A percentile compares a stretch with the other conserved stretches of the same genome.
phyloP scores from a whole-genome alignment of 2,329 filamentous ascomycete genomes.

The Pseudocercospora eumusae region DNA sequence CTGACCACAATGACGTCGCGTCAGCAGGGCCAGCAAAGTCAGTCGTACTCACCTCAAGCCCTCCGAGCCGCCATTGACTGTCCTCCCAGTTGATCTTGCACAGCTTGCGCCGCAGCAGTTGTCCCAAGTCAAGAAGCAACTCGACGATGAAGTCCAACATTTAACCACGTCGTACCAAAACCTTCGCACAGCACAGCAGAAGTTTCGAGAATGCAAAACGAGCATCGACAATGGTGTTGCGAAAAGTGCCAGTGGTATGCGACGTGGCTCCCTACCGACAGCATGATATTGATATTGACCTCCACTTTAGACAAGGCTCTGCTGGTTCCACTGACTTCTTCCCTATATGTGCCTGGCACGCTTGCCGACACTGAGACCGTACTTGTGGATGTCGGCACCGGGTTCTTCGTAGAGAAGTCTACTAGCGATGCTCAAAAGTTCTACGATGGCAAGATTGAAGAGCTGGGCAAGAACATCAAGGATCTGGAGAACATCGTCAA shows the following conservation, averaged over 20 bases:
- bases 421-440: slow-evolving; percentile 65
- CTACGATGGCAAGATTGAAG: slow-evolving; percentile 68
- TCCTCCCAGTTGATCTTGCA: slow-evolving; percentile 64
- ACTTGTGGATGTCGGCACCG: slow-evolving; percentile 89
- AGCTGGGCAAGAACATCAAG: slow-evolving; percentile 64
- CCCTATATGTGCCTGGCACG: slow-evolving; percentile 85
- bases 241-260: slow-evolving; percentile 42
- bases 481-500: slow-evolving; percentile 69
- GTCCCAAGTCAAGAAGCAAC: slow-evolving; percentile 87
- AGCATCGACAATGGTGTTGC: slow-evolving; percentile 61
- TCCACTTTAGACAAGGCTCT: slow-evolving; percentile 59
- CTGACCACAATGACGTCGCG: slow-evolving; percentile 9
- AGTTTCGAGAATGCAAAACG: slow-evolving; percentile 85
- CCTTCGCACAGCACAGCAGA: slow-evolving; percentile 83
- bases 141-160: slow-evolving; percentile 94
- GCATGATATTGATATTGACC: slow-evolving; percentile 7
- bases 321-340: slow-evolving; percentile 91
- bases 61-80: slow-evolving; percentile 17
- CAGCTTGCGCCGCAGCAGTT: slow-evolving; percentile 82
- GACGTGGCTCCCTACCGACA: not conserved
- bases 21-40: slow-evolving; percentile 33
- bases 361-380: slow-evolving; percentile 74
- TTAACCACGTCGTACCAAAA: slow-evolving; percentile 87
- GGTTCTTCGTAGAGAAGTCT: slow-evolving; percentile 89
- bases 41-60: slow-evolving; percentile 9